phyloP scores from a whole-genome alignment of 1,284 basidiomycete genomes.

The Neolentinus lepideus region DNA sequence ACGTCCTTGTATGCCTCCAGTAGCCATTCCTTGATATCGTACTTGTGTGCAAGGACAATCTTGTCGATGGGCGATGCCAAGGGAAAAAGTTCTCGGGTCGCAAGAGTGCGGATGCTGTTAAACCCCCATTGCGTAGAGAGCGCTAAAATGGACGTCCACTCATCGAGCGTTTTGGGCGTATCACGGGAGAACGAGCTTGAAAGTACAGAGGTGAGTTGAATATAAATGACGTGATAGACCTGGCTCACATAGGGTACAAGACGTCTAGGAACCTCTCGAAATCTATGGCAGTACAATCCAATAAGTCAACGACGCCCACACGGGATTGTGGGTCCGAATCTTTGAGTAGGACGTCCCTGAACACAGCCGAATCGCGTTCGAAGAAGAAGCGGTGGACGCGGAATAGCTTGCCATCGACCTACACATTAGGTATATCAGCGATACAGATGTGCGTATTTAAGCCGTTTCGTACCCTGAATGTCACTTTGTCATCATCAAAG shows the following conservation, averaged over 20 bases:
- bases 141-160: conserved; percentile 3
- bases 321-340: not conserved
- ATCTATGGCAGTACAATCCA: not conserved
- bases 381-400: conserved; percentile 11
- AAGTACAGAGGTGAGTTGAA: not conserved
- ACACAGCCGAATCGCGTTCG: conserved; percentile 10
- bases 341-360: not conserved
- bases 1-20: not conserved
- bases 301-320: not conserved
- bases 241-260: not conserved
- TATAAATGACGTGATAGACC: not conserved
- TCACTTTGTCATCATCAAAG: not conserved
- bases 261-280: not conserved
- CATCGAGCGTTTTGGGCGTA: not conserved
- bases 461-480: not conserved
- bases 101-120: not conserved
- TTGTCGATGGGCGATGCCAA: conserved; percentile 3
- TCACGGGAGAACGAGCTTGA: not conserved
- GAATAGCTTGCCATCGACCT: conserved; percentile 6
- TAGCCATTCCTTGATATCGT: not conserved
- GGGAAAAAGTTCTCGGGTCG: not conserved
- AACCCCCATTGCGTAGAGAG: not conserved
- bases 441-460: too few species aligned
- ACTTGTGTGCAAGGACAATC: not conserved
- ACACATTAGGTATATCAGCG: too few species aligned